Percentiles rank a stretch among this genome's conserved stretches.
phyloP scores from a whole-genome alignment of 495 filamentous ascomycete species.

The Hyphodiscus hymeniophilus region DNA sequence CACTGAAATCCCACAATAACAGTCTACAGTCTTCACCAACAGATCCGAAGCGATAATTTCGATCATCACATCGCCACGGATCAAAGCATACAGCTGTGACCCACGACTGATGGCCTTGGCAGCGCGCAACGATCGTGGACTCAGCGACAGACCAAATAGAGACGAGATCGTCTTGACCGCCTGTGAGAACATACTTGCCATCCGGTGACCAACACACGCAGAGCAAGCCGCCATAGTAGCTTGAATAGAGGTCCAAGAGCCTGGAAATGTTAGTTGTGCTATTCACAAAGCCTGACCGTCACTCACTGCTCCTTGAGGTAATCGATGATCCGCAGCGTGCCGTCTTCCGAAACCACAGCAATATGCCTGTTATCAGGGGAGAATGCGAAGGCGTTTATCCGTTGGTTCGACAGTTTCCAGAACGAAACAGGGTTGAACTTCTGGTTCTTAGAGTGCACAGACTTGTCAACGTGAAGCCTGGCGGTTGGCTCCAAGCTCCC shows the following conservation, averaged over 20 bases:
- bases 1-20: slow-evolving; percentile 93
- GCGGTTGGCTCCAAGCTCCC: slow-evolving; percentile 11
- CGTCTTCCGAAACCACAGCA: slow-evolving; percentile 91
- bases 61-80: slow-evolving; percentile 90
- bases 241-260: slow-evolving; percentile 74
- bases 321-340: slow-evolving; percentile 80
- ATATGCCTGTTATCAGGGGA: slow-evolving; percentile 79
- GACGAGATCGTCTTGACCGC: slow-evolving; percentile 91
- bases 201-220: slow-evolving; percentile 98
- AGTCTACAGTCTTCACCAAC: slow-evolving; percentile 90
- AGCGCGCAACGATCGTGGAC: slow-evolving; percentile 76
- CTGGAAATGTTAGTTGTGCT: slow-evolving; percentile 31
- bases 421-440: slow-evolving; percentile 84
- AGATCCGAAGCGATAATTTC: slow-evolving; percentile 89
- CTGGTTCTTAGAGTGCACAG: slow-evolving; percentile 85
- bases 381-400: slow-evolving; percentile 82
- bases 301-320: slow-evolving; percentile 83
- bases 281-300: background rate
- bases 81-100: slow-evolving; percentile 91
- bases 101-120: slow-evolving; percentile 93
- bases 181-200: slow-evolving; percentile 90
- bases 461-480: slow-evolving; percentile 64
- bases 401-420: slow-evolving; percentile 85
- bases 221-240: slow-evolving; percentile 86
- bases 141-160: slow-evolving; percentile 90